Percentiles rank a stretch among this genome's conserved stretches.
phyloP scores from a whole-genome alignment of 345 rosid species.

The Eucalyptus sp. region DNA sequence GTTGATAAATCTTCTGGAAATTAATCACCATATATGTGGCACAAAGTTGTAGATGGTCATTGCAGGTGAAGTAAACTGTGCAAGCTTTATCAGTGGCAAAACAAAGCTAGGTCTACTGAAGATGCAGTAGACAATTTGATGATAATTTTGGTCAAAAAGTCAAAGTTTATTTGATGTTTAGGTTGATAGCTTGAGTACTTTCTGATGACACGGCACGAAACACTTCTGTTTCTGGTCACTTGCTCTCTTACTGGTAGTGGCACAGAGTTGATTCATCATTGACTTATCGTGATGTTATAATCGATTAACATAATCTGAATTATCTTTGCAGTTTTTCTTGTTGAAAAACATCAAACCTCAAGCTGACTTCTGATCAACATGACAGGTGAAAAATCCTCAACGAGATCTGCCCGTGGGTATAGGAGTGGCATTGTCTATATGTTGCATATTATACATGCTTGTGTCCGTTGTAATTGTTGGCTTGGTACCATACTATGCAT shows the following conservation, averaged over 20 bases:
- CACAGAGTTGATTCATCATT: background rate
- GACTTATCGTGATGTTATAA: background rate
- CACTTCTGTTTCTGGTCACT: background rate
- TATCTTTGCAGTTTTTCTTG: background rate
- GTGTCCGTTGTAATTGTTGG: slow-evolving; percentile 93
- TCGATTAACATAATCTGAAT: background rate
- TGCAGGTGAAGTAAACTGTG: background rate
- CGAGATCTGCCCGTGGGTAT: slow-evolving; percentile 94
- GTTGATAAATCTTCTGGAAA: background rate
- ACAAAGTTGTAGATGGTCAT: background rate
- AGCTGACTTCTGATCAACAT: background rate
- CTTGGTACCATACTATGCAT: slow-evolving; percentile 84
- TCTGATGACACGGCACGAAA: background rate
- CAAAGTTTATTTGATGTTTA: background rate
- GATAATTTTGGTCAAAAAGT: background rate
- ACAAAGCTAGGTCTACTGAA: background rate
- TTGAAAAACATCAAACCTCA: background rate
- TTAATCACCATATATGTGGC: background rate
- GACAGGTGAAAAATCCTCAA: slow-evolving; percentile 93
- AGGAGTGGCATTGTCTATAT: slow-evolving; percentile 68
- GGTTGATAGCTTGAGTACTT: background rate
- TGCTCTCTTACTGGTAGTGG: background rate
- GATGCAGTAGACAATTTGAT: background rate
- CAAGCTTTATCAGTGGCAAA: background rate
- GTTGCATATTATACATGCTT: slow-evolving; percentile 89